Evolutionary conservation across 2,329 filamentous ascomycete genomes (phyloP), one percentile per base, ranked within the genome.

Genomic region (Macrophomina tecta): DNA sequence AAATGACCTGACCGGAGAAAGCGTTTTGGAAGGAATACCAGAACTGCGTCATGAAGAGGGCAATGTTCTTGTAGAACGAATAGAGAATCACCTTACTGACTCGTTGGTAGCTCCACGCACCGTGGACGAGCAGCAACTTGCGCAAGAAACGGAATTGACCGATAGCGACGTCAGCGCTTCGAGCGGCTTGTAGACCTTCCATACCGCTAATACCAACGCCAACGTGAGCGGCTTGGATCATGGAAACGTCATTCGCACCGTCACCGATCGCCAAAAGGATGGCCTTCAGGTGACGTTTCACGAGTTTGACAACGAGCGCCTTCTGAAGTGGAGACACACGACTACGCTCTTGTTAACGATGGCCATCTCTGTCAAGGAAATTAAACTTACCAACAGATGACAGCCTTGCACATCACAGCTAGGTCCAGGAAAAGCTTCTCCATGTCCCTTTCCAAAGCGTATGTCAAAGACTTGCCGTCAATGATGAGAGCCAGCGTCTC

Each of bases 31-130:
- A 99, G 0, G 93, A 92, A 81, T 95, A 98, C 71, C 96, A 99
- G 78, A 99, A 99, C 77, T 99, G 96, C 68, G 96, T 99, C 91
- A 99, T 94, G 82, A 98, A 99, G 69, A 99, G 84, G 23, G 94
- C 91, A 72, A 98, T 97, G 81, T 99, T 99, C 85, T 99, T 99
- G 85, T 99, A 99, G 79, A 98, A 99, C 6, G 95, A 98, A 81
- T 97, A 99, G 69, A 99, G 81, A 73, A 99, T 98, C 68, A 97
- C 93, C 82, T 97, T 97, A 85, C 91, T 94, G 77, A 99, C 91
- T 68, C 95, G 91, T 78, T 97, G 94, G 77, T 99, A 99, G 77
- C 93, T 97, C 95, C 95, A 99, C 5, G 94, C 90, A 30, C 95
- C 95, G 76, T 99, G 95, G 11, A 99, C 95, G 32, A 99, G 86